Evolutionary conservation across 768 basidiomycete genomes (phyloP), one percentile per base, ranked within the genome.

Genomic region (Lactifluus piperatus): DNA sequence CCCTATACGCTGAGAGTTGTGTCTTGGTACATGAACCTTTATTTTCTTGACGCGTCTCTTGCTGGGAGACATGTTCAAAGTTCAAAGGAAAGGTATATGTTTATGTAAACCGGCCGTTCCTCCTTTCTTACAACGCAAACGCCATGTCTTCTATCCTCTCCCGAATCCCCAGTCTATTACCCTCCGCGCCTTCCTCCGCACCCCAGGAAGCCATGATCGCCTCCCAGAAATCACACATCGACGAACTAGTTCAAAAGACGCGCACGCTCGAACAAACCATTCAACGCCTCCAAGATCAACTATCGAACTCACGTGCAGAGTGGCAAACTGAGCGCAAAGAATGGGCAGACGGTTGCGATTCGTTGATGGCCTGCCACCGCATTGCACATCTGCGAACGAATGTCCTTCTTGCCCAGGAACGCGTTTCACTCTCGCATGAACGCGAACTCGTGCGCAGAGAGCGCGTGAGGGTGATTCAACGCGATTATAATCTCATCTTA

Each of bases 1-100:
- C 2, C 84, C 84, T 56, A 88, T 79, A 16, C 81, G 77, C 67
- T 89, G 88, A 0, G 88, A 81, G 69, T 86, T 85, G 63, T 89
- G 86, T 57, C 85, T 76, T 20, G 88, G 88, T 52, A 88, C 88
- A 54, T 80, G 78, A 65, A 88, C 69, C 68, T 79, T 82, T 51
- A 88, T 77, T 36, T 74, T 71, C 62, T 79, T 79, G 9, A 77
- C 75, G 59, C 81, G 77, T 70, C 79, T 61, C 50, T 51, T 81
- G 61, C 77, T 77, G 54, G 80, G 83, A 50, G 84, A 81, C 85
- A 87, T 87, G 8, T 34, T 3, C 3, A 11, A 11, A 32, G 34
- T n/a, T 20, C n/a, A 20, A 41, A 6, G 16, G 37, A 5, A 41
- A n/a, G n/a, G 41, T 39, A 10, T 20, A 6, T 3, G 5, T 20